These are phyloP conservation scores for Cordyceps farinosa DNA, from an alignment of 2,329 filamentous ascomycete species.

Conservation along the genomic window DNA sequence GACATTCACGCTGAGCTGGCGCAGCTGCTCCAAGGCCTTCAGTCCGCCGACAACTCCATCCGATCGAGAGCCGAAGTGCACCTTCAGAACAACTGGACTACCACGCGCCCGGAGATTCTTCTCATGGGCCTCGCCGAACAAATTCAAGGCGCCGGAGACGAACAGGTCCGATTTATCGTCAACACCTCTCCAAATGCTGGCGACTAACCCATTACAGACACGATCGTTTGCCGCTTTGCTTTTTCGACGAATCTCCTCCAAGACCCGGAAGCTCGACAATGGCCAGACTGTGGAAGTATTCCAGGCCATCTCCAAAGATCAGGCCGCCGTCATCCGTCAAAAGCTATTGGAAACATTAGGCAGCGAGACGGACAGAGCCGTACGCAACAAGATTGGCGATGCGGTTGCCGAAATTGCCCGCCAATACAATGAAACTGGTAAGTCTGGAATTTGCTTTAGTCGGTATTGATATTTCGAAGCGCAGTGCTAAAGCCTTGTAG, in stretches of 20 bases:
- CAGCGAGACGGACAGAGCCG: conserved; percentile 66
- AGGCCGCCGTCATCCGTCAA: conserved; percentile 73
- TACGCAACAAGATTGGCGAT: conserved; percentile 94
- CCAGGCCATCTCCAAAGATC: conserved; percentile 68
- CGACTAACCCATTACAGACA: conserved; percentile 50
- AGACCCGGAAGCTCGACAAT: conserved; percentile 72
- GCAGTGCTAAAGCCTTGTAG: conserved; percentile 42
- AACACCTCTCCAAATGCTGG: conserved; percentile 8
- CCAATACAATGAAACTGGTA: conserved; percentile 91
- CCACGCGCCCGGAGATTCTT: conserved; percentile 75
- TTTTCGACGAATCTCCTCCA: conserved; percentile 89
- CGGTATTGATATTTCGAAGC: not conserved
- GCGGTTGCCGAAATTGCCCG: conserved; percentile 94
- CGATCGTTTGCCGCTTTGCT: conserved; percentile 91
- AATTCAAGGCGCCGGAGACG: conserved; percentile 72
- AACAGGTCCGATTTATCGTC: conserved; percentile 50
- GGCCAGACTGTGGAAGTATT: conserved; percentile 80
- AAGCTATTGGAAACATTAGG: conserved; percentile 78
- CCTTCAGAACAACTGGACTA: conserved; percentile 86
- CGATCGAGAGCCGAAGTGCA: conserved; percentile 86
- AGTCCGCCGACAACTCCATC: conserved; percentile 82
- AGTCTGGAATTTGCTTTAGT: conserved; percentile 30
- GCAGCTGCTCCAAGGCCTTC: conserved; percentile 82
- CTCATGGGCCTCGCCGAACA: conserved; percentile 95
- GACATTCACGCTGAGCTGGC: conserved; percentile 81